These are phyloP conservation scores for Zymoseptoria passerinii DNA, from an alignment of 2,329 filamentous ascomycete genomes.

Conservation along the genomic window DNA sequence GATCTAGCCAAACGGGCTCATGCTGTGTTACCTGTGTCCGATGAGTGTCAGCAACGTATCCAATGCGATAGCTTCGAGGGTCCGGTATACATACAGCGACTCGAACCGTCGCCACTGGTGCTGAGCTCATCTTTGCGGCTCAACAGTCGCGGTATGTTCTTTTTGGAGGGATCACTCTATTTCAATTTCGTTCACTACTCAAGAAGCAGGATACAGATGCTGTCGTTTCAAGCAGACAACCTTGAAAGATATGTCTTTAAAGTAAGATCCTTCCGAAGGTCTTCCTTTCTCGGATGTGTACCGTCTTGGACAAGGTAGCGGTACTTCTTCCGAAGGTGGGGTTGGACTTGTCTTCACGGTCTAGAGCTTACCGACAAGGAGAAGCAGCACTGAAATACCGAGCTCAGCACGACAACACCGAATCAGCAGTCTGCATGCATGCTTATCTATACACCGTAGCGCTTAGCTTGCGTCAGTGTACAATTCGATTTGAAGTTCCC, in stretches of 20 bases:
- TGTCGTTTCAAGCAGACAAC: neutral
- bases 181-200: neutral
- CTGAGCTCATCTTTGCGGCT: constrained; percentile 9
- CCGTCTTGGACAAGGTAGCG: neutral
- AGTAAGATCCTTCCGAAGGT: neutral
- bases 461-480: neutral
- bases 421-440: neutral
- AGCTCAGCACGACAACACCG: neutral
- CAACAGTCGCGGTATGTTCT: neutral
- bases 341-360: neutral
- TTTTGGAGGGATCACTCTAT: neutral
- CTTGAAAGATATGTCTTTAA: neutral
- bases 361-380: neutral
- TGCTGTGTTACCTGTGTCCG: constrained; percentile 45
- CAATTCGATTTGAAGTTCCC: neutral
- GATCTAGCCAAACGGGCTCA: constrained; percentile 54
- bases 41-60: neutral
- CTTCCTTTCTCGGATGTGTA: neutral
- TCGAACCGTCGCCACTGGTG: constrained; percentile 11
- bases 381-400: neutral
- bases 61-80: neutral
- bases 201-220: neutral
- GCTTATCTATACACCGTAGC: neutral
- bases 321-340: neutral
- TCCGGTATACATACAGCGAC: constrained; percentile 12